Evolutionary conservation across 208 protist species (phyloP).

Genomic region (Naegleria gruberi): DNA sequence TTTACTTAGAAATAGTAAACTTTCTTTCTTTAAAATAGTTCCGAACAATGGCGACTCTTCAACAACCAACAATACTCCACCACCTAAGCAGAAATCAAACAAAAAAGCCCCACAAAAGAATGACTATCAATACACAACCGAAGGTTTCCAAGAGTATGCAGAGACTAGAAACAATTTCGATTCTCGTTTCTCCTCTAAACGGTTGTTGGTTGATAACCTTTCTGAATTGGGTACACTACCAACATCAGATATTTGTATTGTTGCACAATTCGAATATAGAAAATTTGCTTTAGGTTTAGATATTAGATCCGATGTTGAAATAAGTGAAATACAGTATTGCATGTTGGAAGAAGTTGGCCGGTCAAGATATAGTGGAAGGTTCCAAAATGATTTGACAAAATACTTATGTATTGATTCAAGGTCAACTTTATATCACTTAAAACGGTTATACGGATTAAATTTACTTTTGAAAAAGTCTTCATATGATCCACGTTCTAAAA

Average conservation of each 20-base stretch:
- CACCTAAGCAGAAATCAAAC: not conserved
- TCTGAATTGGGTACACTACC: not conserved
- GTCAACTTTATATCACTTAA: not conserved
- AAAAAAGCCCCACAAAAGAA: not conserved
- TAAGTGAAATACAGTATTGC: conserved; percentile 18
- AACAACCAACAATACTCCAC: not conserved
- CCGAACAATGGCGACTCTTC: not conserved
- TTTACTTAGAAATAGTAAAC: not conserved
- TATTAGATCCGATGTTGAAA: not conserved
- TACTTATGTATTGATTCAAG: not conserved
- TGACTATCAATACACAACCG: not conserved
- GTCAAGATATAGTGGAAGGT: not conserved
- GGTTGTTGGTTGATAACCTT: not conserved
- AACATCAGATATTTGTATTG: not conserved
- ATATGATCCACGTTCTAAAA: conserved; percentile 15
- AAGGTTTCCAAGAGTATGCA: not conserved
- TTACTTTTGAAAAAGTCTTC: not conserved
- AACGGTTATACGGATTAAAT: not conserved
- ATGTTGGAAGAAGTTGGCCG: not conserved
- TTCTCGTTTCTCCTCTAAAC: not conserved
- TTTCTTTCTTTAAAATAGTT: not conserved
- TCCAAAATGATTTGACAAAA: not conserved
- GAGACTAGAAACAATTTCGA: not conserved
- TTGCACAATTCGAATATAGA: not conserved
- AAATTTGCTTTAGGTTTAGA: not conserved